Conservation (phyloP, 1,284 basidiomycete genomes). For the Malassezia yamatoensis region DNA sequence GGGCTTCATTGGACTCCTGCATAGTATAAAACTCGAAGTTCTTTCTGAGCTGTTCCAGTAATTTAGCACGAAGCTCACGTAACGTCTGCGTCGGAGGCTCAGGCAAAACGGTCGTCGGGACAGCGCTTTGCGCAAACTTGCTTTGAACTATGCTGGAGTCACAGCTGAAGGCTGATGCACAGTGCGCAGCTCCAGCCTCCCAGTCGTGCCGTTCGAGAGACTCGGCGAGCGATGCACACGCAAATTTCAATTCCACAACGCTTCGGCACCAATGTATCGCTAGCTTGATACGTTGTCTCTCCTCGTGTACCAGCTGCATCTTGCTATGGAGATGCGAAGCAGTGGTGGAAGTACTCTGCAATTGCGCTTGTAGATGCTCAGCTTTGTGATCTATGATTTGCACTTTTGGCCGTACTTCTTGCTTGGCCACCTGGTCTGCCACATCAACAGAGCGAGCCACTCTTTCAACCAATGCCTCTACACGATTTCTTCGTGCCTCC, state of each 20-base stretch:
- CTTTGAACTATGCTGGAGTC: conserved; percentile 68
- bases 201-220: conserved; percentile 80
- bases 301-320: conserved; percentile 75
- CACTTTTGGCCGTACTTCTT: conserved; percentile 59
- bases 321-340: conserved; percentile 81
- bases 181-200: conserved; percentile 84
- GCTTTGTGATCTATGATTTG: conserved; percentile 60
- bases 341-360: conserved; percentile 64
- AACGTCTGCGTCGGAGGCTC: conserved; percentile 75
- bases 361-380: conserved; percentile 54
- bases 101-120: conserved; percentile 73
- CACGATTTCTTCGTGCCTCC: background rate
- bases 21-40: conserved; percentile 71
- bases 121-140: conserved; percentile 62
- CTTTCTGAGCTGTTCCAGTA: conserved; percentile 66
- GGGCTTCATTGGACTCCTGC: conserved; percentile 58
- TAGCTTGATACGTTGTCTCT: conserved; percentile 74
- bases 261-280: conserved; percentile 73
- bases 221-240: conserved; percentile 62
- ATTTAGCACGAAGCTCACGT: conserved; percentile 61
- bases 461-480: background rate
- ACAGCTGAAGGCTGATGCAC: conserved; percentile 75
- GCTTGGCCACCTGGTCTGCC: conserved; percentile 19
- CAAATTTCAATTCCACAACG: conserved; percentile 82
- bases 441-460: background rate